A percentile compares a stretch with the other conserved stretches of the same genome.
These are phyloP conservation scores for Rhodotorula taiwanensis DNA, from an alignment of 768 basidiomycete genomes.

Conservation along the genomic window DNA sequence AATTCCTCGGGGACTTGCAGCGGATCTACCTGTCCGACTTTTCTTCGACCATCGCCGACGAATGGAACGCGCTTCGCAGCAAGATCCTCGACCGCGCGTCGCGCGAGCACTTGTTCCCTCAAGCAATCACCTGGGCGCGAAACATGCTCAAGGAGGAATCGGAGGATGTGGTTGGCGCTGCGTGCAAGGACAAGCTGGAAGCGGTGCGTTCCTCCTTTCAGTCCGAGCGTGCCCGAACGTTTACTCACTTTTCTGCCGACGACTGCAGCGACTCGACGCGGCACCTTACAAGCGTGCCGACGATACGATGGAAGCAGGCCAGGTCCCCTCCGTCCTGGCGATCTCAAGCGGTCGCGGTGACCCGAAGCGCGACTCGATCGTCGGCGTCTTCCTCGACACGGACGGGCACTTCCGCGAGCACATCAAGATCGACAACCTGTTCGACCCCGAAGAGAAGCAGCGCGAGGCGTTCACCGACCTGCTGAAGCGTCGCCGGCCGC, in stretches of 20 bases:
- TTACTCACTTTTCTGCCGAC: neutral
- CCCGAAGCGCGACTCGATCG: constrained; percentile 80
- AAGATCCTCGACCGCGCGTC: constrained; percentile 71
- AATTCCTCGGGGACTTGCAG: constrained; percentile 66
- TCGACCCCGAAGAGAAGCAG: constrained; percentile 18
- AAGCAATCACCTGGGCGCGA: constrained; percentile 77
- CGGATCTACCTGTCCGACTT: constrained; percentile 78
- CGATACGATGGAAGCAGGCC: constrained; percentile 63
- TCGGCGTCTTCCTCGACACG: constrained; percentile 76
- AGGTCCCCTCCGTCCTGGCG: constrained; percentile 68
- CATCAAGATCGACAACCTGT: constrained; percentile 76
- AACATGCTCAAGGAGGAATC: constrained; percentile 84
- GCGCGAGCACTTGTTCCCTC: constrained; percentile 72
- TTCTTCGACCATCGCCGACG: constrained; percentile 72
- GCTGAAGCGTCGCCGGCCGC: constrained; percentile 72
- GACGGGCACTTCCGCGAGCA: constrained; percentile 86
- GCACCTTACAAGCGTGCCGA: constrained; percentile 44
- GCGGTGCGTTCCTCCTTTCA: constrained; percentile 51
- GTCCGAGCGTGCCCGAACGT: neutral
- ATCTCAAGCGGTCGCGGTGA: constrained; percentile 94
- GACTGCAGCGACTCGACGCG: constrained; percentile 22
- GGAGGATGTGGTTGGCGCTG: constrained; percentile 69
- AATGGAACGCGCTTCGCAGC: constrained; percentile 83
- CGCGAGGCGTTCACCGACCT: constrained; percentile 65
- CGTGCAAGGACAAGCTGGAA: constrained; percentile 62